Evolutionary conservation across 345 rosid genomes (phyloP).

Genomic region (Cardamine occulta): DNA sequence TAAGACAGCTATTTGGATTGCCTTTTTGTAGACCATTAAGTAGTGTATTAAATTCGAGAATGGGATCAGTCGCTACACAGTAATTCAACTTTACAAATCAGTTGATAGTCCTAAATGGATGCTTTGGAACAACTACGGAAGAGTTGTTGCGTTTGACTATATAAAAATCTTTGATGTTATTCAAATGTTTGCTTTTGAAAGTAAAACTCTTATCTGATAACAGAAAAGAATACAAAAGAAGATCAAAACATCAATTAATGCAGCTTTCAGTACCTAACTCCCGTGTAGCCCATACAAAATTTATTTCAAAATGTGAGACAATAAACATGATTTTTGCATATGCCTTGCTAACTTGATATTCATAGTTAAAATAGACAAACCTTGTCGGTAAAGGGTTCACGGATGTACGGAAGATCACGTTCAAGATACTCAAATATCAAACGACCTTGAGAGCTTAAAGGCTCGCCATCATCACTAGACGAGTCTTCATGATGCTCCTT

Average conservation of each 20-base stretch:
- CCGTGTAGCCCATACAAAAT: conserved; percentile 20
- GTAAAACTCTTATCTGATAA: not conserved
- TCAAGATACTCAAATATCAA: conserved; percentile 82
- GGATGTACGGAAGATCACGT: conserved; percentile 73
- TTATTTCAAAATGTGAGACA: conserved; percentile 10
- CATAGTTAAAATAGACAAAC: conserved; percentile 44
- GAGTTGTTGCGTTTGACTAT: conserved; percentile 19
- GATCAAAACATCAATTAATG: conserved; percentile 20
- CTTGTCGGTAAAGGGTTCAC: conserved; percentile 94
- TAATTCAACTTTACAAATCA: conserved; percentile 1
- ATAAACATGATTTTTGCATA: not conserved
- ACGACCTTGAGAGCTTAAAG: conserved; percentile 52
- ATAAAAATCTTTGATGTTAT: not conserved
- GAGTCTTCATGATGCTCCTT: conserved; percentile 56
- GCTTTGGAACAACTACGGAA: not conserved
- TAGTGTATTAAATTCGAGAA: not conserved
- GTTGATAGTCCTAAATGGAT: not conserved
- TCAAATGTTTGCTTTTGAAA: conserved; percentile 21
- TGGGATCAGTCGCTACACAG: conserved; percentile 2
- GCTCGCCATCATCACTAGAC: conserved; percentile 79
- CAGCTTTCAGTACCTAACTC: conserved; percentile 23
- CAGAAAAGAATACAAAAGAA: not conserved
- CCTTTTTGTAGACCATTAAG: not conserved
- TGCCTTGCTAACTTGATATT: conserved; percentile 7
- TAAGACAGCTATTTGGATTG: conserved; percentile 2